Conservation (phyloP, 441 rosid species). For the Arabidopsis lyrata region DNA sequence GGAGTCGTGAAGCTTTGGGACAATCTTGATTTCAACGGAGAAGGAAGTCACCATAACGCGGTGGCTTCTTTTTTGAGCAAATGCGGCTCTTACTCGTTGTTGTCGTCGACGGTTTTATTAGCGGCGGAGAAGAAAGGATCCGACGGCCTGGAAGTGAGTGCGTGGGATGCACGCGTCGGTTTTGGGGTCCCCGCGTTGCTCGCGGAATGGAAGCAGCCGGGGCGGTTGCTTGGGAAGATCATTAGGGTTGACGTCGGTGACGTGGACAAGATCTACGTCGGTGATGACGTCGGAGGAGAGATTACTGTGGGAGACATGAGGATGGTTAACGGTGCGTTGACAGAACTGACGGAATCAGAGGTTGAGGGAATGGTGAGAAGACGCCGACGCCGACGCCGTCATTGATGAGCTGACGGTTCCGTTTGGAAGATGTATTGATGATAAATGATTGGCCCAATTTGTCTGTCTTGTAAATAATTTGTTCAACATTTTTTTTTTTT, state of each 20-base stretch:
- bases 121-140: conserved; percentile 46
- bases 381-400: conserved; percentile 56
- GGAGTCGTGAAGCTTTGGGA: conserved; percentile 86
- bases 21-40: conserved; percentile 49
- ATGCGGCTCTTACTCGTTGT: conserved; percentile 34
- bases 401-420: conserved; percentile 29
- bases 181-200: conserved; percentile 55
- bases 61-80: conserved; percentile 40
- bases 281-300: conserved; percentile 50
- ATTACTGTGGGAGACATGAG: conserved; percentile 68
- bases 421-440: conserved; percentile 17
- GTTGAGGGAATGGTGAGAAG: conserved; percentile 58
- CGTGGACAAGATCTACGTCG: conserved; percentile 53
- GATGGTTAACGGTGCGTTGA: conserved; percentile 56
- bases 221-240: conserved; percentile 41
- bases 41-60: neutral
- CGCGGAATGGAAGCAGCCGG: conserved; percentile 67
- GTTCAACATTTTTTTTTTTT: neutral
- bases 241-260: conserved; percentile 47
- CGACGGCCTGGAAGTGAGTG: conserved; percentile 44
- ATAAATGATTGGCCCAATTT: conserved; percentile 15
- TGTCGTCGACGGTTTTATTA: conserved; percentile 54
- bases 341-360: conserved; percentile 50
- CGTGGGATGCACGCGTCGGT: conserved; percentile 73
- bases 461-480: neutral